phyloP scores from a whole-genome alignment of 495 filamentous ascomycete genomes.

The Aspergillus olivimuriae region DNA sequence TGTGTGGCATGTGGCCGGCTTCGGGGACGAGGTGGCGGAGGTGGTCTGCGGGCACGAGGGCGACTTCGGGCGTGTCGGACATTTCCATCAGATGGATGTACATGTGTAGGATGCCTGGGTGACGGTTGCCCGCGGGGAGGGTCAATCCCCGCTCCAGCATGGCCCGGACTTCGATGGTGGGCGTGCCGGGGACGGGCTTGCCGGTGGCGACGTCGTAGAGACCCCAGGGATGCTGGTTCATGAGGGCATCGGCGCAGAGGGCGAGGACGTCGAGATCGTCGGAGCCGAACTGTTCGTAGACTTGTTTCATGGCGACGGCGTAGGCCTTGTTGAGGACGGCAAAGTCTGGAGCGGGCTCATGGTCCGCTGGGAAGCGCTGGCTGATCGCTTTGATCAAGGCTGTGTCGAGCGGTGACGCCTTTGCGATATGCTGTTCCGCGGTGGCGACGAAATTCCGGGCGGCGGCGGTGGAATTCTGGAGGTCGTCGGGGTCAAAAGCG shows the following conservation, averaged over 20 bases:
- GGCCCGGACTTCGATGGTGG: constrained; percentile 44
- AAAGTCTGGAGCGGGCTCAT: constrained; percentile 22
- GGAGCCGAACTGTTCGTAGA: constrained; percentile 36
- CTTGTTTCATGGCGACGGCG: constrained; percentile 50
- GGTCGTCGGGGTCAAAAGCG: constrained; percentile 48
- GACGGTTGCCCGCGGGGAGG: constrained; percentile 25
- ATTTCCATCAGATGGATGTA: constrained; percentile 69
- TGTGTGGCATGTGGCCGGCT: constrained; percentile 58
- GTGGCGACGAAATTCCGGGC: constrained; percentile 30
- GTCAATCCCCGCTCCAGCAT: constrained; percentile 47
- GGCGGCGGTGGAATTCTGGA: constrained; percentile 29
- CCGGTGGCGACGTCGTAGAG: constrained; percentile 54
- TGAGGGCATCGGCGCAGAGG: constrained; percentile 56
- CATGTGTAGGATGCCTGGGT: constrained; percentile 57
- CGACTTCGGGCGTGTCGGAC: constrained; percentile 51
- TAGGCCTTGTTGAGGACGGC: constrained; percentile 45
- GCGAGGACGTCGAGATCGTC: constrained; percentile 51
- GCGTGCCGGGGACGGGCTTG: constrained; percentile 42
- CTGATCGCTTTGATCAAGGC: constrained; percentile 50
- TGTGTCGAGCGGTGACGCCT: constrained; percentile 34
- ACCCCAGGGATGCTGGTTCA: constrained; percentile 58
- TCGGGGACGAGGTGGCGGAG: constrained; percentile 55
- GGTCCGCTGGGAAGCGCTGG: constrained; percentile 41
- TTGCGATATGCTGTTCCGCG: constrained; percentile 26
- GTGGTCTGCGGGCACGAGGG: constrained; percentile 46